A percentile compares a stretch with the other conserved stretches of the same genome.
Conservation (phyloP, 768 basidiomycete genomes). For the Piloderma croceum region DNA sequence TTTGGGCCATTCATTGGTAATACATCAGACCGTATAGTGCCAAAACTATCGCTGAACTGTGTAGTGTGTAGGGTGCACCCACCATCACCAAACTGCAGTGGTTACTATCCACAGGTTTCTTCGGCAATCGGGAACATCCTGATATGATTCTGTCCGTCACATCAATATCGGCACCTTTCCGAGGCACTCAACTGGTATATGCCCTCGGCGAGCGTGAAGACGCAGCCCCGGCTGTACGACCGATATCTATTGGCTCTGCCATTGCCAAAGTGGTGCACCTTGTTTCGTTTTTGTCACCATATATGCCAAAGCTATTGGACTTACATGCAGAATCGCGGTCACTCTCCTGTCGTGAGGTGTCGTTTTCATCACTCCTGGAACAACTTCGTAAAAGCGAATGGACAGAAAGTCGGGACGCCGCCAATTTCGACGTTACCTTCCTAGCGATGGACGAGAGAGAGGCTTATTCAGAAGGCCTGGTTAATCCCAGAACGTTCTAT, state of each 20-base stretch:
- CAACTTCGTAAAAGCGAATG: conserved; percentile 45
- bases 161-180: conserved; percentile 42
- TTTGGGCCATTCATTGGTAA: conserved; percentile 43
- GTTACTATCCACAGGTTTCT: conserved; percentile 37
- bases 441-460: conserved; percentile 40
- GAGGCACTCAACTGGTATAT: conserved; percentile 45
- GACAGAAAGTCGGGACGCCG: conserved; percentile 41
- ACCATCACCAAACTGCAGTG: conserved; percentile 44
- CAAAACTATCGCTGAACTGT: too few relatives aligned
- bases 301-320: conserved; percentile 34
- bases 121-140: conserved; percentile 32
- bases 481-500: conserved; percentile 36
- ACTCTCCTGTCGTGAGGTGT: conserved; percentile 35
- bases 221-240: conserved; percentile 36
- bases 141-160: conserved; percentile 43
- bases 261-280: conserved; percentile 37
- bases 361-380: conserved; percentile 26
- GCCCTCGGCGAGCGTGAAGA: conserved; percentile 37
- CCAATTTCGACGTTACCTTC: conserved; percentile 45
- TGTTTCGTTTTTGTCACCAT: conserved; percentile 38
- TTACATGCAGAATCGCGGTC: conserved; percentile 39
- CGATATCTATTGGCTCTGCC: conserved; percentile 34
- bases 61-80: conserved; percentile 37
- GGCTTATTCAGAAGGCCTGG: conserved; percentile 29
- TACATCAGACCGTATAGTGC: too few relatives aligned